Base-by-base conservation (phyloP, 1,284 basidiomycete species). In the Trichosporon ovoides region DNA sequence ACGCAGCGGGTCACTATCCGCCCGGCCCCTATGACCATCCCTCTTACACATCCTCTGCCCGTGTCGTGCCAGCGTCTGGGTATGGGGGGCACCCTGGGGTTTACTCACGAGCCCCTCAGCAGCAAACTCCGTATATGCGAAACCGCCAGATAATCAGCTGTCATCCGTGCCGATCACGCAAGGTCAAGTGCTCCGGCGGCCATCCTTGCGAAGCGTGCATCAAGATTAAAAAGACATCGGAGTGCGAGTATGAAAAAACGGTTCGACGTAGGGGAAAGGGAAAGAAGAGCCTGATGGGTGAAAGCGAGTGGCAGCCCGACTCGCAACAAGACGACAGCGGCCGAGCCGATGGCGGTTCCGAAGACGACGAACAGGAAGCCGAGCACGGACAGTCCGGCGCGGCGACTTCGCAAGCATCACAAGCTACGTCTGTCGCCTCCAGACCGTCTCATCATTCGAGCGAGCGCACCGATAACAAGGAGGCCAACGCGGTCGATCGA, bases 251-350 rank as follows among this genome's bases (percentile, higher is more conserved):
- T 52, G 73, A 72, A 5, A 50, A 58, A 28, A 64, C 57, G 1
- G 66, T 75, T 2, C 66, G 67, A n/a, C 59, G 73, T 18, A 37
- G 73, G 9, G 72, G 73, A 1, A 74, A 71, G 54, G 70, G 68
- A 7, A 68, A 65, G 46, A 58, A 57, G 34, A 48, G 49, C 33
- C 14, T 38, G 19, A 56, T 19, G 28, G 33, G 50, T 0, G 48
- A 40, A 18, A 12, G 19, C 3, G 56, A 57, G 35, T 50, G 55
- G 19, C 36, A 48, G 24, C 28, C 43, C 9, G 43, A 48, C 10
- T n/a, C 33, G 14, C 28, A 36, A 12, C 14, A 40, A 36, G 1
- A 37, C 11, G 43, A 58, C 16, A 20, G 36, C 28, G 46, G 40
- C 16, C 19, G 56, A 48, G 36, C 53, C 2, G 43, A 38, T 2